Percentiles rank a stretch among this genome's conserved stretches.
Conservation (phyloP, 2,329 filamentous ascomycete genomes). For the Fusarium solani-melongenae region DNA sequence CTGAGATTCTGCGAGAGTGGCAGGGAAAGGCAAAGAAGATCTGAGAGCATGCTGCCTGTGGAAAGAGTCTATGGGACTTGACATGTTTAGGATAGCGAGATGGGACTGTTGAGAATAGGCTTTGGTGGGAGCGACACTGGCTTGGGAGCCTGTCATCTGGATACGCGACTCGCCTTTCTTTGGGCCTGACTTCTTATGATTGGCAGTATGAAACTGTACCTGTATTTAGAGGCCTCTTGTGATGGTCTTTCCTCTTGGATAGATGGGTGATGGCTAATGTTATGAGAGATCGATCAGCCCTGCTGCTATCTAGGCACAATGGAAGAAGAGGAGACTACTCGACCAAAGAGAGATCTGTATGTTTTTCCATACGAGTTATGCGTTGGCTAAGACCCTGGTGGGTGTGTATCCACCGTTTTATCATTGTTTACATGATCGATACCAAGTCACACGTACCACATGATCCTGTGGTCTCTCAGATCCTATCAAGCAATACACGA, state of each 20-base stretch:
- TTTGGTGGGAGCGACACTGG: background rate
- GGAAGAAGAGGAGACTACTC: background rate
- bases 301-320: background rate
- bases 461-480: background rate
- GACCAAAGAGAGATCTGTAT: background rate
- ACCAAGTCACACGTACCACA: background rate
- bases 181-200: background rate
- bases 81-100: background rate
- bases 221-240: background rate
- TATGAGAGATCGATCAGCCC: background rate
- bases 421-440: background rate
- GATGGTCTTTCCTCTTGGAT: background rate
- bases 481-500: background rate
- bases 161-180: background rate
- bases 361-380: background rate
- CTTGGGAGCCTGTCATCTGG: background rate
- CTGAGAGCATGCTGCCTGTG: background rate
- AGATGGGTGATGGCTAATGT: background rate
- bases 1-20: background rate
- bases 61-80: background rate
- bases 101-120: background rate
- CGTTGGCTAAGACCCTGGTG: background rate
- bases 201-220: rapidly evolving
- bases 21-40: background rate
- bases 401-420: background rate